These are phyloP conservation scores for Talaromyces sp. DNA, from an alignment of 2,329 filamentous ascomycete species.

Conservation along the genomic window DNA sequence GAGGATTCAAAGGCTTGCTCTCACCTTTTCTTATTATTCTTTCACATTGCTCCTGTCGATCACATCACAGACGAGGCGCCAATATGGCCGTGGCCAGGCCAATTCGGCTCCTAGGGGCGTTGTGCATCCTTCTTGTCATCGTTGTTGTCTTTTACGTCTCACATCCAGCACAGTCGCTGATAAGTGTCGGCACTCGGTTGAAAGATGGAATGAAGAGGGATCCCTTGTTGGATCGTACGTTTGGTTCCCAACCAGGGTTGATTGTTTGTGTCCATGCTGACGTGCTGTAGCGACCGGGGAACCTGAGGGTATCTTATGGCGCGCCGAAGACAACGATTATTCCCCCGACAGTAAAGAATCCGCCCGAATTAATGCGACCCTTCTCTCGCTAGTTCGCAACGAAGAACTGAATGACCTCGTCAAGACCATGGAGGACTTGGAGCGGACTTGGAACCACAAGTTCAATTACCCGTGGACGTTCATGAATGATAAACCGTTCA, in stretches of 20 bases:
- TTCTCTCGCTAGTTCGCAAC: constrained; percentile 88
- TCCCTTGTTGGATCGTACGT: constrained; percentile 79
- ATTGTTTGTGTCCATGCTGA: constrained; percentile 11
- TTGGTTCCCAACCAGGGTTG: constrained; percentile 3
- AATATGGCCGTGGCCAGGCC: constrained; percentile 14
- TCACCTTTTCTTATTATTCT: background rate
- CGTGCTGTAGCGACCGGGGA: constrained; percentile 65
- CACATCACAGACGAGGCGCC: constrained; percentile 11
- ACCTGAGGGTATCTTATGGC: constrained; percentile 68
- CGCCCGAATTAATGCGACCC: constrained; percentile 85
- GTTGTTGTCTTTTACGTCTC: constrained; percentile 66
- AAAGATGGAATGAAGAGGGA: constrained; percentile 64
- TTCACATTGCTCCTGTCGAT: background rate
- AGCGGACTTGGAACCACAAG: constrained; percentile 94
- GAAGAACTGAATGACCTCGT: constrained; percentile 80
- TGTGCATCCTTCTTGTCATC: constrained; percentile 22
- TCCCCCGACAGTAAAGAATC: constrained; percentile 67
- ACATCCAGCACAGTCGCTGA: constrained; percentile 23
- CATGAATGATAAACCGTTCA: constrained; percentile 93
- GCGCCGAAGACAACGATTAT: constrained; percentile 71
- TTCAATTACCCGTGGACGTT: constrained; percentile 99
- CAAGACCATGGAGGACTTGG: constrained; percentile 82
- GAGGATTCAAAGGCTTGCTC: background rate
- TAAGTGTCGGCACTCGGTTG: constrained; percentile 40
- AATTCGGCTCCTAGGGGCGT: constrained; percentile 12